A percentile compares a stretch with the other conserved stretches of the same genome.
phyloP scores from a whole-genome alignment of 495 filamentous ascomycete genomes.

The Penicillium alfredii region DNA sequence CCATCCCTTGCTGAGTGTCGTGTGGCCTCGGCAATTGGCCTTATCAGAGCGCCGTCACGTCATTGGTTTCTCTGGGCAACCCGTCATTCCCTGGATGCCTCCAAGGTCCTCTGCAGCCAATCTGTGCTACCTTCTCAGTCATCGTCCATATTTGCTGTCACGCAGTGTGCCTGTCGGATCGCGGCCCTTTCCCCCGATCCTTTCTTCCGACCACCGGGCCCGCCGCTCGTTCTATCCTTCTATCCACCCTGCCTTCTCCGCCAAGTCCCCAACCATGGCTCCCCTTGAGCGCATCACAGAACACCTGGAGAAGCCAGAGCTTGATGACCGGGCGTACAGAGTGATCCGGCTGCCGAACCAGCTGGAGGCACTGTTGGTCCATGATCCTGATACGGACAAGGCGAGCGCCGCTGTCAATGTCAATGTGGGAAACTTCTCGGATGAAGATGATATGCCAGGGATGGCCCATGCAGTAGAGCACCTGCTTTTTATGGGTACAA shows the following conservation, averaged over 20 bases:
- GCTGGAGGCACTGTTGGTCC: constrained; percentile 90
- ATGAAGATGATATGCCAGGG: constrained; percentile 85
- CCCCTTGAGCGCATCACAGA: constrained; percentile 69
- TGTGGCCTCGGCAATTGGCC: no score
- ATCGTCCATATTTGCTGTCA: constrained; percentile 14
- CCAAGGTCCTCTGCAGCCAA: constrained; percentile 38
- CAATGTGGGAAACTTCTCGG: constrained; percentile 92
- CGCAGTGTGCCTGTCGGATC: constrained; percentile 17
- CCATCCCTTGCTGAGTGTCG: no score
- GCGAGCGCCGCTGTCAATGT: constrained; percentile 92
- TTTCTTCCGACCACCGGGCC: constrained; percentile 13
- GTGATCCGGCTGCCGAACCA: constrained; percentile 81
- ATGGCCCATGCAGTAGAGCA: constrained; percentile 90
- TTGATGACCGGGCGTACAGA: constrained; percentile 84
- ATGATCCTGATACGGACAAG: constrained; percentile 95
- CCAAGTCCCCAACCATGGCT: constrained; percentile 30
- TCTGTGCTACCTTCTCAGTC: constrained; percentile 29
- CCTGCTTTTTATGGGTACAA: constrained; percentile 96
- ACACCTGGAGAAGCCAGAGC: constrained; percentile 72
- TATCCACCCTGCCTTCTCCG: constrained; percentile 17
- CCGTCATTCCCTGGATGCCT: constrained; percentile 30
- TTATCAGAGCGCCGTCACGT: constrained; percentile 12
- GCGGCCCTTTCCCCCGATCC: constrained; percentile 16
- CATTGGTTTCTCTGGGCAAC: constrained; percentile 7
- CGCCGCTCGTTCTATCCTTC: constrained; percentile 20